These are phyloP conservation scores for Tuber brumale DNA, from an alignment of 495 filamentous ascomycete genomes.

Conservation along the genomic window DNA sequence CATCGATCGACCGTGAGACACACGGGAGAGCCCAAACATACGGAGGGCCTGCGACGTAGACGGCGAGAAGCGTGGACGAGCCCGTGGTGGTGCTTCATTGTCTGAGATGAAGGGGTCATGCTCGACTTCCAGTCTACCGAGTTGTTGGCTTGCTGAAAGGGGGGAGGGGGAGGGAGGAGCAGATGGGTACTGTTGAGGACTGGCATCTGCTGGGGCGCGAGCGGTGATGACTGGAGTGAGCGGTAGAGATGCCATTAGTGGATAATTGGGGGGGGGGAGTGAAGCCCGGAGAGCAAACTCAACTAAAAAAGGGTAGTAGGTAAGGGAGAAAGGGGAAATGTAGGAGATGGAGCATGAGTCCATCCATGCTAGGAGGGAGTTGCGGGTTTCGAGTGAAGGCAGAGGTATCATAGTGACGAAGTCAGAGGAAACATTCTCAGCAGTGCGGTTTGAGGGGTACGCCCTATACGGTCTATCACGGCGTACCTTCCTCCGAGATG, in stretches of 20 bases:
- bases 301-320: background rate
- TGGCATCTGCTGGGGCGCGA: background rate
- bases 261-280: background rate
- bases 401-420: background rate
- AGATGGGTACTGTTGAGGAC: background rate
- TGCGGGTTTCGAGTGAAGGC: background rate
- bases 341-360: background rate
- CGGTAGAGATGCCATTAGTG: background rate
- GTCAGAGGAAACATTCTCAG: background rate
- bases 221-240: background rate
- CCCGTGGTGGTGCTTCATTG: background rate
- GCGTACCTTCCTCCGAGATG: background rate
- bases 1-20: background rate
- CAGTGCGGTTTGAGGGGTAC: background rate
- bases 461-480: background rate
- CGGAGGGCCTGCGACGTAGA: background rate
- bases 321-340: background rate
- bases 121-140: background rate
- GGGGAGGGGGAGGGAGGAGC: background rate
- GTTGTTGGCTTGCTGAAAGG: background rate
- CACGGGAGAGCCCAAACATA: background rate
- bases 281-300: background rate
- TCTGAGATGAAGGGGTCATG: slow-evolving; percentile 5
- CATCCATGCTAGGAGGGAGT: background rate
- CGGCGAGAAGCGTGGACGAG: background rate